Percentiles rank a stretch among this genome's conserved stretches.
Conservation (phyloP, 1,284 basidiomycete species). For the Ganoderma multipileum region DNA sequence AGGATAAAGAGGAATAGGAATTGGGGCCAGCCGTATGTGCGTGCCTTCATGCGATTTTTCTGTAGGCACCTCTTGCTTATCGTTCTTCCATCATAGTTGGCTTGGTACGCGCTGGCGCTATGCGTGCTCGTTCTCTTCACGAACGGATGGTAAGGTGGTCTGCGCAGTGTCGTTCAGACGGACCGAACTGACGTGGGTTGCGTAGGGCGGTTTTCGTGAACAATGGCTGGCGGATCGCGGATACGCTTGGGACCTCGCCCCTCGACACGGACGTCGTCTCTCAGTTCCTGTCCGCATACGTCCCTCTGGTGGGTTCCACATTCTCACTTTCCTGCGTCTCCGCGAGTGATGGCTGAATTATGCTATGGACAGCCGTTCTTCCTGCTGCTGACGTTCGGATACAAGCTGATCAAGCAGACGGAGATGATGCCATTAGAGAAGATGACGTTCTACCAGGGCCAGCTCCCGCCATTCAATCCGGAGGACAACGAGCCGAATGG, state of each 20-base stretch:
- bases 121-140: conserved; percentile 39
- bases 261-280: conserved; percentile 27
- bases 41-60: neutral
- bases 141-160: conserved; percentile 35
- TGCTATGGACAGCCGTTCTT: conserved; percentile 35
- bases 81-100: conserved; percentile 25
- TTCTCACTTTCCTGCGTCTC: neutral
- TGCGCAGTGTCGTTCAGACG: neutral
- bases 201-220: conserved; percentile 38
- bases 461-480: conserved; percentile 19
- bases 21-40: conserved; percentile 38
- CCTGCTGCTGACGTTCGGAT: conserved; percentile 38
- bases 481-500: conserved; percentile 15
- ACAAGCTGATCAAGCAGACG: conserved; percentile 42
- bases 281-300: conserved; percentile 38
- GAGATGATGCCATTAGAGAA: conserved; percentile 37
- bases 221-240: conserved; percentile 35
- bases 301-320: conserved; percentile 35
- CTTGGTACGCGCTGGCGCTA: conserved; percentile 37
- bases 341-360: neutral
- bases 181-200: neutral
- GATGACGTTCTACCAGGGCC: conserved; percentile 35
- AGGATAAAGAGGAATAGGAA: conserved; percentile 36
- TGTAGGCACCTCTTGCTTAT: neutral
- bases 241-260: conserved; percentile 7